phyloP scores from a whole-genome alignment of 108 stramenopile species.

The Nannochloropsis granulata region DNA sequence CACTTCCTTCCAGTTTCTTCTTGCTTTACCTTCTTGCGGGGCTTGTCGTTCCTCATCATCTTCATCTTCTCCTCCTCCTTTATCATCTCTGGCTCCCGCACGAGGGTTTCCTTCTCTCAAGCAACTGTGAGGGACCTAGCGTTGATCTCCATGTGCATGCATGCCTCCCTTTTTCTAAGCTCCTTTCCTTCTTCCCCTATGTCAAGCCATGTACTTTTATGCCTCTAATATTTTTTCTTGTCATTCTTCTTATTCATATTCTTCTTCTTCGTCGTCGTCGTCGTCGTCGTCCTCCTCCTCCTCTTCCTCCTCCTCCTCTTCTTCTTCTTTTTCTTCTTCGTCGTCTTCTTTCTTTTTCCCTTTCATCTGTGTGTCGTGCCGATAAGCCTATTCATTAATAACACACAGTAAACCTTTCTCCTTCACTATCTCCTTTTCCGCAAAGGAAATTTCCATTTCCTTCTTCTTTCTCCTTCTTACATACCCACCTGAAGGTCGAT shows the following conservation, averaged over 20 bases:
- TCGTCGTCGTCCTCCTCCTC: neutral
- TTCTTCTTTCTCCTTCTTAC: neutral
- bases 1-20: too few relatives aligned
- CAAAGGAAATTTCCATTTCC: neutral
- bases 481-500: neutral
- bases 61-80: too few relatives aligned
- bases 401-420: too few relatives aligned
- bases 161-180: too few relatives aligned
- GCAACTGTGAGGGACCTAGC: too few relatives aligned
- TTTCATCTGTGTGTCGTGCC: neutral
- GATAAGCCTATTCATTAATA: neutral
- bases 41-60: too few relatives aligned
- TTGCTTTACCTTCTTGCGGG: too few relatives aligned
- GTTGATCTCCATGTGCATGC: too few relatives aligned
- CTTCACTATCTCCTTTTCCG: too few relatives aligned
- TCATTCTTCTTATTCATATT: neutral
- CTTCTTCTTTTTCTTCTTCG: neutral
- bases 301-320: neutral
- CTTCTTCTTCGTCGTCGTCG: neutral
- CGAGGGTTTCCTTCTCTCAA: too few relatives aligned
- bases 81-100: too few relatives aligned
- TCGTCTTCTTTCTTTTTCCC: conserved; percentile 3
- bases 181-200: neutral
- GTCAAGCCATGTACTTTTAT: neutral
- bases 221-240: neutral